Evolutionary conservation across 108 stramenopile genomes (phyloP).

Genomic region (Cyclotella kingstonii): DNA sequence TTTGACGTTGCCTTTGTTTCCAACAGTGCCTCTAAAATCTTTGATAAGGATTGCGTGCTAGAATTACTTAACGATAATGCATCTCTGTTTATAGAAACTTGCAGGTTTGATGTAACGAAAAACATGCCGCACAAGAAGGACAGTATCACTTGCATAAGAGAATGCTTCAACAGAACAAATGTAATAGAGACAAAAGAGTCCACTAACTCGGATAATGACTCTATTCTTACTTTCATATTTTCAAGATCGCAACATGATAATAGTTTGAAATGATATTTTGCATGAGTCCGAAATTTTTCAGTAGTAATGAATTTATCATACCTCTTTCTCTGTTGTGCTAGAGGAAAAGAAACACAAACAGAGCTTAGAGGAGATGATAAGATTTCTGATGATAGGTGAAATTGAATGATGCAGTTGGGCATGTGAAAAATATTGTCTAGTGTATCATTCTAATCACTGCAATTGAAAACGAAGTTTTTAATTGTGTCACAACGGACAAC

Average conservation of each 20-base stretch:
- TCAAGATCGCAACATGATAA: too few relatives aligned
- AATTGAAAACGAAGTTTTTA: neutral
- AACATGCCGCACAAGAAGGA: neutral
- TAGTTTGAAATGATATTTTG: too few relatives aligned
- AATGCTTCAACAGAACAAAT: neutral
- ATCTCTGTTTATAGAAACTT: slow-evolving; percentile 8
- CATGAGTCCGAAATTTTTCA: too few relatives aligned
- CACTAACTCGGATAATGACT: neutral
- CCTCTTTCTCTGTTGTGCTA: too few relatives aligned
- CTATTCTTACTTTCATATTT: neutral
- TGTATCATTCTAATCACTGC: neutral
- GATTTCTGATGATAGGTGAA: too few relatives aligned
- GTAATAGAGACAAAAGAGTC: neutral
- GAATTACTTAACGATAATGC: slow-evolving; percentile 7
- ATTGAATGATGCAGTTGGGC: too few relatives aligned
- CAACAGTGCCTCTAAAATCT: slow-evolving; percentile 1
- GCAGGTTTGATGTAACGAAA: slow-evolving; percentile 16
- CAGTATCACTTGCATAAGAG: neutral
- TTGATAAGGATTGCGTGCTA: slow-evolving; percentile 3
- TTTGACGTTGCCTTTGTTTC: slow-evolving; percentile 22
- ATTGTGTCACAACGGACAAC: neutral
- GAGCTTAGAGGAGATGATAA: too few relatives aligned
- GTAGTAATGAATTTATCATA: too few relatives aligned
- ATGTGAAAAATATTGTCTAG: neutral
- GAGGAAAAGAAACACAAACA: too few relatives aligned